These are phyloP conservation scores for Diatrype stigma DNA, from an alignment of 2,329 filamentous ascomycete genomes.

Conservation along the genomic window DNA sequence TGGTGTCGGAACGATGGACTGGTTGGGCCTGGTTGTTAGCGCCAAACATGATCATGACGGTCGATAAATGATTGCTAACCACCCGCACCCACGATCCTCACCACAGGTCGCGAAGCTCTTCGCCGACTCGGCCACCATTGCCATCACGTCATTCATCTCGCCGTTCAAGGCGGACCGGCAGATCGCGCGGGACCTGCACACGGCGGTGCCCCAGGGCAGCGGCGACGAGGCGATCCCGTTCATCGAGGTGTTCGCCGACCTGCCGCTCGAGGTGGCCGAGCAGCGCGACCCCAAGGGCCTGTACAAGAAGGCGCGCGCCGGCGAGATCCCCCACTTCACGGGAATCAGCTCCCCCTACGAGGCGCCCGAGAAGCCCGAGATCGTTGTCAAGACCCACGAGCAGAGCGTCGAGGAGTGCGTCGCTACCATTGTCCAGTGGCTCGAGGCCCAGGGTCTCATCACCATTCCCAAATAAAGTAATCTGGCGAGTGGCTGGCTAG, in stretches of 20 bases:
- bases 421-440: conserved; percentile 74
- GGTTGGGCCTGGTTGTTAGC: too few species aligned
- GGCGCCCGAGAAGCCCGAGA: conserved; percentile 78
- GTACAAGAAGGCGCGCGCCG: conserved; percentile 93
- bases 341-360: conserved; percentile 95
- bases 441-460: conserved; percentile 64
- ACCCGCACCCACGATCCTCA: neutral
- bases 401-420: conserved; percentile 86
- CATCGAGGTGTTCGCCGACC: conserved; percentile 89
- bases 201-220: conserved; percentile 46
- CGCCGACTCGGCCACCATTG: conserved; percentile 81
- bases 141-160: conserved; percentile 94
- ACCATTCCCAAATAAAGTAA: conserved; percentile 14
- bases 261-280: conserved; percentile 88
- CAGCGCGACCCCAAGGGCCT: conserved; percentile 94
- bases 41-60: neutral
- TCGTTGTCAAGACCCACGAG: conserved; percentile 79
- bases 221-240: conserved; percentile 74
- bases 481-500: too few species aligned
- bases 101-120: conserved; percentile 85
- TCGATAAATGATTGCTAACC: neutral
- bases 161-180: conserved; percentile 86
- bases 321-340: conserved; percentile 96
- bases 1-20: too few species aligned
- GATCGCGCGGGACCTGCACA: conserved; percentile 76